Conservation (phyloP, 2,329 filamentous ascomycete genomes). For the Alternaria arbusti region DNA sequence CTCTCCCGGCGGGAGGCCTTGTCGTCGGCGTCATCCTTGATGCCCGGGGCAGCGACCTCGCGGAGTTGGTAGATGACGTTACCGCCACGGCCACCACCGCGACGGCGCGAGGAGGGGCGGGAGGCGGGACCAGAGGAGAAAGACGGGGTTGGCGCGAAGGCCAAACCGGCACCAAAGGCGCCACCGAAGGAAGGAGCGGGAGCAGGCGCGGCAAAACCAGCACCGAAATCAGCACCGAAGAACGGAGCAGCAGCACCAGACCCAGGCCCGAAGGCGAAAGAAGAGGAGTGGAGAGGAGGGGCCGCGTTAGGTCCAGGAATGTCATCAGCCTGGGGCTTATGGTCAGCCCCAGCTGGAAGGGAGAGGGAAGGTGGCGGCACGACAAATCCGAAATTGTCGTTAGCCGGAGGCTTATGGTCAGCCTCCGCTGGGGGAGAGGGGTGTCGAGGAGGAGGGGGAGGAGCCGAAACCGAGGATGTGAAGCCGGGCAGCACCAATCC, state of each 20-base stretch:
- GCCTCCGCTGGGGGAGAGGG: neutral
- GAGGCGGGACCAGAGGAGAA: neutral
- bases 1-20: neutral
- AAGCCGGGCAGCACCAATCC: conserved; percentile 1
- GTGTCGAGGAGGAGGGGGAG: neutral
- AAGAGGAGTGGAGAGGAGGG: neutral
- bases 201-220: neutral
- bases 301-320: neutral
- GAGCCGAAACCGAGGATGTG: neutral
- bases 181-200: neutral
- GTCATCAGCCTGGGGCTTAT: neutral
- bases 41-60: neutral
- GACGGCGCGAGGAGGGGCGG: neutral
- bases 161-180: neutral
- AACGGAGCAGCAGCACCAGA: neutral
- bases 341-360: neutral
- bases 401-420: neutral
- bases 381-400: neutral
- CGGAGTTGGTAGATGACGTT: neutral
- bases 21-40: neutral
- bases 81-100: neutral
- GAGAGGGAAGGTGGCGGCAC: neutral
- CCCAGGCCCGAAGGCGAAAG: neutral
- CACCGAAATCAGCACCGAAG: neutral
- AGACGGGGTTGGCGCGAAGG: neutral